Evolutionary conservation across 2,329 filamentous ascomycete species (phyloP).

Genomic region (Thyridium curvatum): DNA sequence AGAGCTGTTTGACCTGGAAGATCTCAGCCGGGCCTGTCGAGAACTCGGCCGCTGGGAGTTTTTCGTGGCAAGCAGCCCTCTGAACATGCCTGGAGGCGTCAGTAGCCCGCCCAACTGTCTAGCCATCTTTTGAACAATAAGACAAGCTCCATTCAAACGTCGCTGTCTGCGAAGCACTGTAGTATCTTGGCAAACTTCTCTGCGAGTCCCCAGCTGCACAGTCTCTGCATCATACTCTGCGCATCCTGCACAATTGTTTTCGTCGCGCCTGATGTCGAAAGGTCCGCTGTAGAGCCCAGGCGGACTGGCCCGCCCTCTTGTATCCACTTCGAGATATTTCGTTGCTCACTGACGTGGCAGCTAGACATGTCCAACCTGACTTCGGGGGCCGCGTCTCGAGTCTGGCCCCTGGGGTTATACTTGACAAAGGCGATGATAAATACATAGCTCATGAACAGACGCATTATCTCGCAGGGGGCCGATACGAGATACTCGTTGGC

Average conservation of each 20-base stretch:
- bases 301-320: conserved; percentile 14
- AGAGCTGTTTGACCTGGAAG: conserved; percentile 27
- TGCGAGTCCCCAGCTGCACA: conserved; percentile 18
- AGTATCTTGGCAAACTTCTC: conserved; percentile 21
- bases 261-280: conserved; percentile 10
- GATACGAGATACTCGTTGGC: conserved; percentile 21
- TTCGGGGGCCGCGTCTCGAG: too few species aligned
- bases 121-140: conserved; percentile 27
- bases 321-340: conserved; percentile 14
- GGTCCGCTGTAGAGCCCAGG: conserved; percentile 14
- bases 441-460: conserved; percentile 23
- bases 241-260: conserved; percentile 15
- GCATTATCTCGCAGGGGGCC: conserved; percentile 22
- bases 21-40: conserved; percentile 41
- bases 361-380: conserved; percentile 13
- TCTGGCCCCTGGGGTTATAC: conserved; percentile 14
- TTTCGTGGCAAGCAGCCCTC: conserved; percentile 39
- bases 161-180: conserved; percentile 8
- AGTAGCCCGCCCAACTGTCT: conserved; percentile 37
- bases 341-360: conserved; percentile 5
- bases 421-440: conserved; percentile 18
- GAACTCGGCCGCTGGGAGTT: conserved; percentile 41
- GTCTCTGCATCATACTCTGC: conserved; percentile 13
- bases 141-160: background rate
- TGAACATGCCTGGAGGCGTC: conserved; percentile 40